Conservation (phyloP, 2,329 filamentous ascomycete genomes). For the Aspergillus brasiliensis region DNA sequence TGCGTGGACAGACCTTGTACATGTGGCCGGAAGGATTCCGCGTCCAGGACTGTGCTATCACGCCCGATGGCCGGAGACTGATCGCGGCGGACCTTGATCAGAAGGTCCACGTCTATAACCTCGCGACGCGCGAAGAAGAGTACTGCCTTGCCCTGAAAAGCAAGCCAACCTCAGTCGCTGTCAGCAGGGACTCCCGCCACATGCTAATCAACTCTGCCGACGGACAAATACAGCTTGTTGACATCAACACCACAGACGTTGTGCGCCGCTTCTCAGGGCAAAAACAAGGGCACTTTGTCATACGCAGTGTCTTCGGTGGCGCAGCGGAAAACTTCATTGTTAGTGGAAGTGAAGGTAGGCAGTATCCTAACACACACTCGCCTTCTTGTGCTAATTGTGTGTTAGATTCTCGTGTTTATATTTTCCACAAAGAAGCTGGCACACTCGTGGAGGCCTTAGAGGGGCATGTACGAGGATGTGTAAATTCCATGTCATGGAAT, state of each 20-base stretch:
- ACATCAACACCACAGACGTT: conserved; percentile 71
- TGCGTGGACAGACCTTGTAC: conserved; percentile 62
- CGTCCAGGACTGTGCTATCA: conserved; percentile 83
- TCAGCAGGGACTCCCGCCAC: conserved; percentile 78
- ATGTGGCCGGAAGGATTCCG: conserved; percentile 72
- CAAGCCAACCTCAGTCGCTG: conserved; percentile 74
- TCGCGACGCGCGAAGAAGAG: conserved; percentile 70
- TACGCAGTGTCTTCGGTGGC: conserved; percentile 82
- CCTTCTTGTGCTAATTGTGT: conserved; percentile 24
- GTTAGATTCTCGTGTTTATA: conserved; percentile 69
- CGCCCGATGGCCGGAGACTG: conserved; percentile 75
- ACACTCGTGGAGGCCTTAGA: conserved; percentile 72
- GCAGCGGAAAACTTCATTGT: conserved; percentile 90
- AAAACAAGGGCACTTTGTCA: conserved; percentile 73
- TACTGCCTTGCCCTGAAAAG: conserved; percentile 71
- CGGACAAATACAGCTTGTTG: conserved; percentile 75
- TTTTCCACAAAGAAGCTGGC: conserved; percentile 88
- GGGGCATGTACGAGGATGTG: conserved; percentile 72
- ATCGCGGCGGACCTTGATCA: conserved; percentile 73
- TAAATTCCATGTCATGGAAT: conserved; percentile 89
- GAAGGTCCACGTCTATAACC: conserved; percentile 80
- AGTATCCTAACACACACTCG: neutral
- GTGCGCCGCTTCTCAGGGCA: conserved; percentile 76
- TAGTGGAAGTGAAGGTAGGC: conserved; percentile 83
- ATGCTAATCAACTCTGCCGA: conserved; percentile 81